Evolutionary conservation across 345 rosid species (phyloP), one percentile per base, ranked within the genome.

Genomic region (Nasturtium officinale): DNA sequence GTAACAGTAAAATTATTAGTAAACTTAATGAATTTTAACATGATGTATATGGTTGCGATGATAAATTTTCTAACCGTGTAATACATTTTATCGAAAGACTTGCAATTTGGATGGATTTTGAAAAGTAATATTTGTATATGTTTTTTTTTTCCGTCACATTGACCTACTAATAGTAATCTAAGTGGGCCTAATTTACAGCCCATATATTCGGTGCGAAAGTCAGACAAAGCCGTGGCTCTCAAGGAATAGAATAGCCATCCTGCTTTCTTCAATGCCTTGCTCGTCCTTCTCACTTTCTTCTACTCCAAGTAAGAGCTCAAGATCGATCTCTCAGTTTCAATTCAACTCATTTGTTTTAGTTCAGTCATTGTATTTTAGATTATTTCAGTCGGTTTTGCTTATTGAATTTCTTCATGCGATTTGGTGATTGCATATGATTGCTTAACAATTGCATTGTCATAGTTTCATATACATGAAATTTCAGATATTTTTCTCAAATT

Each of bases 171-270:
- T n/a, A n/a, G n/a, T n/a, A n/a, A n/a, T n/a, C n/a, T n/a, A n/a
- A n/a, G n/a, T n/a, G n/a, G n/a, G n/a, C n/a, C n/a, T n/a, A n/a
- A n/a, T n/a, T n/a, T n/a, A n/a, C n/a, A n/a, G n/a, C n/a, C 40
- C 68, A 45, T 15, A 9, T 58, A 32, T 58, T 33, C 42, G 28
- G 62, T 83, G 90, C 73, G 83, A 17, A 89, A 93, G 73, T 96
- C 96, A 25, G 94, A 89, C 82, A 90, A 90, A 83, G 88, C 81
- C 38, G 89, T 50, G 77, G 98, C 96, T 55, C 79, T 90, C 85
- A 92, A 86, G 85, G 85, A 92, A 90, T 81, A 90, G 6, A 81
- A 76, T 74, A 11, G 69, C 1, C 94, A 93, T 37, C 87, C 43
- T 6, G 83, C 83, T 18, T 68, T 89, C 78, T 93, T 93, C 78